Evolutionary conservation across 2,329 filamentous ascomycete species (phyloP).

Genomic region (Dothistroma septosporum): DNA sequence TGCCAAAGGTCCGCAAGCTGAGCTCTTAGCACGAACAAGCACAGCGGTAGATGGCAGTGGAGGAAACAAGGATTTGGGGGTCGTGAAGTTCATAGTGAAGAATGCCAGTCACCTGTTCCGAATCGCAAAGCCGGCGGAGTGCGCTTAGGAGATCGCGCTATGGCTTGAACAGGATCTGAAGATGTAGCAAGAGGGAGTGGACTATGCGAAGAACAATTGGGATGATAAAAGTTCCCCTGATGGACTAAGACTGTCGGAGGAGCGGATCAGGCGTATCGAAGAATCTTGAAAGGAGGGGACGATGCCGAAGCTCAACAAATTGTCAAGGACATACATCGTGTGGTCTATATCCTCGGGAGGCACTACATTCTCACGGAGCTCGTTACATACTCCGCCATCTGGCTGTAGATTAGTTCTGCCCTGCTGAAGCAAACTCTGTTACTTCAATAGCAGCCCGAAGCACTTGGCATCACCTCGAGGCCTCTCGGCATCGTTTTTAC

Average conservation of each 20-base stretch:
- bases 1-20: background rate
- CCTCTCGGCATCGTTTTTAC: background rate
- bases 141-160: background rate
- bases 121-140: background rate
- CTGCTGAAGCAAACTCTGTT: too few relatives aligned
- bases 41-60: background rate
- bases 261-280: background rate
- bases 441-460: background rate
- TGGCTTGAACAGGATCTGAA: constrained; percentile 2
- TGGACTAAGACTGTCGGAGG: background rate
- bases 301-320: background rate
- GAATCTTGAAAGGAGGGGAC: background rate
- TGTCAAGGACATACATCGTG: background rate
- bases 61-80: background rate
- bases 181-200: background rate
- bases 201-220: background rate
- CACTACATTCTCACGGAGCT: too few relatives aligned
- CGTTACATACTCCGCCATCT: too few relatives aligned
- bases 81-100: background rate
- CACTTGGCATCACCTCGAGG: background rate
- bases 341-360: too few relatives aligned
- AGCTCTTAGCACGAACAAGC: background rate
- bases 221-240: constrained; percentile 1
- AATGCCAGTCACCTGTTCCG: constrained; percentile 1
- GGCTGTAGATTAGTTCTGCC: too few relatives aligned